A percentile compares a stretch with the other conserved stretches of the same genome.
Conservation (phyloP, 306 rosid species). For the Ormosia emarginata region DNA sequence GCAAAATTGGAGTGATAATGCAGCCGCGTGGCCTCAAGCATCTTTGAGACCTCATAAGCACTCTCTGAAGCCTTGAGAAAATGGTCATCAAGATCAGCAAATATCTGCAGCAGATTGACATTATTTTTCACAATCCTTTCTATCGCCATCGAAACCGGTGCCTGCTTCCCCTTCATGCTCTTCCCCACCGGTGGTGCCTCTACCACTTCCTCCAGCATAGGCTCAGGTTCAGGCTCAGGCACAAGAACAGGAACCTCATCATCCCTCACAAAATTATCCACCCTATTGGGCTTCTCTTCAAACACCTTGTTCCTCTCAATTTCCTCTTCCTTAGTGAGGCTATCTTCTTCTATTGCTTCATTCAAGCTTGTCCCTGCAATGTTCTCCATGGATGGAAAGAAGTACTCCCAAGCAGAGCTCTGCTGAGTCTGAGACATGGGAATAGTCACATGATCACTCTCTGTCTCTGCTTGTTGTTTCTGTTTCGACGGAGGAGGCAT, state of each 20-base stretch:
- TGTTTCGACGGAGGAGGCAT: conserved; percentile 32
- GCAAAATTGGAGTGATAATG: conserved; percentile 98
- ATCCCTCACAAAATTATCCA: conserved; percentile 21
- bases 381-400: conserved; percentile 53
- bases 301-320: conserved; percentile 34
- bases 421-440: conserved; percentile 32
- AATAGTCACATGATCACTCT: conserved; percentile 23
- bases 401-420: conserved; percentile 51
- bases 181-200: conserved; percentile 24
- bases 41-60: conserved; percentile 89
- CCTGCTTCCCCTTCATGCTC: conserved; percentile 44
- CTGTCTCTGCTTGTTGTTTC: background rate
- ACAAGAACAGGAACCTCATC: conserved; percentile 5
- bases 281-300: conserved; percentile 38
- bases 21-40: conserved; percentile 89
- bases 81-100: conserved; percentile 63
- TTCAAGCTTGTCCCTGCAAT: conserved; percentile 51
- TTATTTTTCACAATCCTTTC: conserved; percentile 42
- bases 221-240: background rate
- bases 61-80: conserved; percentile 90
- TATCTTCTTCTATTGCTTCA: conserved; percentile 39
- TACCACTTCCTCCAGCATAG: conserved; percentile 25
- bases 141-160: conserved; percentile 35
- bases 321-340: conserved; percentile 32
- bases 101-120: conserved; percentile 45